Evolutionary conservation across 306 rosid genomes (phyloP).

Genomic region (Datisca glomerata): DNA sequence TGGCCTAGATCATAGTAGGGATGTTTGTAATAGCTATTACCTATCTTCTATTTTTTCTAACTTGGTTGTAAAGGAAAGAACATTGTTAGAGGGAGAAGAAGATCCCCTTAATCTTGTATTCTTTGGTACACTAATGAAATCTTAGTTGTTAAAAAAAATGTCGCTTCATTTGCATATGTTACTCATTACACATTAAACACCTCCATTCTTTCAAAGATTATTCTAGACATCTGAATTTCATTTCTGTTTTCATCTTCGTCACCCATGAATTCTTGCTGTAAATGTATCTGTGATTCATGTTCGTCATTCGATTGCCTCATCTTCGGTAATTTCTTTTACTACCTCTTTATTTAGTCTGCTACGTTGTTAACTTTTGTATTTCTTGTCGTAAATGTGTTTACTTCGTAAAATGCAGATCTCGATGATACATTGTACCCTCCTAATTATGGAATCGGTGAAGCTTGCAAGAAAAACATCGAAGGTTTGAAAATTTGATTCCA

Average conservation of each 20-base stretch:
- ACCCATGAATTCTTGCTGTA: conserved; percentile 11
- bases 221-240: no score
- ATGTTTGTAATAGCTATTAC: no score
- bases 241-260: conserved; percentile 1
- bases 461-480: conserved; percentile 64
- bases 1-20: no score
- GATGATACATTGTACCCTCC: conserved; percentile 76
- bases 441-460: conserved; percentile 38
- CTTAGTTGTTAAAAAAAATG: no score
- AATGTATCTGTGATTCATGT: conserved; percentile 4
- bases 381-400: not conserved
- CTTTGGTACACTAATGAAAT: no score
- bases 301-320: conserved; percentile 21
- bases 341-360: not conserved
- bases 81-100: no score
- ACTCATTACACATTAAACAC: not conserved
- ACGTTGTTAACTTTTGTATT: not conserved
- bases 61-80: no score
- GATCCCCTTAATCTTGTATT: no score
- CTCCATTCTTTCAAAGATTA: not conserved
- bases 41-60: no score
- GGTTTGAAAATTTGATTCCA: conserved; percentile 13
- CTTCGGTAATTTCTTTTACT: conserved; percentile 29
- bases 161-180: not conserved
- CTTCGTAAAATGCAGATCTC: conserved; percentile 33